A percentile compares a stretch with the other conserved stretches of the same genome.
phyloP scores from a whole-genome alignment of 2,329 filamentous ascomycete genomes.

The Fusarium fujikuroi region DNA sequence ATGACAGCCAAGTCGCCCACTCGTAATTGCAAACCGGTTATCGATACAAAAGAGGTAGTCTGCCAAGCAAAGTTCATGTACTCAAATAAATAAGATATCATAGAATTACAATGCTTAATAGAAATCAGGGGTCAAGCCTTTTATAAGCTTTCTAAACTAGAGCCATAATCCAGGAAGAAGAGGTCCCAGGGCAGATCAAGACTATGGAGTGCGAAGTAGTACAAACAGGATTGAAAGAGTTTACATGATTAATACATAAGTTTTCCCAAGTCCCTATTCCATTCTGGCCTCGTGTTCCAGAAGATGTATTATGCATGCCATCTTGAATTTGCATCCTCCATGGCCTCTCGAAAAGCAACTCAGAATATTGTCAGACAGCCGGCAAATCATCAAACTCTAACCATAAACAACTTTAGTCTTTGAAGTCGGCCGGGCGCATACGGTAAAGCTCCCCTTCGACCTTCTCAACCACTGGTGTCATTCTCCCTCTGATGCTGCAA shows the following conservation, averaged over 20 bases:
- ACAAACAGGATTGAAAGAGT: background rate
- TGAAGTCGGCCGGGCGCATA: background rate
- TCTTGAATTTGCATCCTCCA: fast-evolving
- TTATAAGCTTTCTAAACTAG: too few relatives aligned
- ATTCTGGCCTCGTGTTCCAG: background rate
- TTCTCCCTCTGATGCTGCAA: background rate
- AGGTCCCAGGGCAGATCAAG: fast-evolving
- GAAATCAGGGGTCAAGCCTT: background rate
- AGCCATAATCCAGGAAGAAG: background rate
- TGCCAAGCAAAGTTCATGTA: background rate
- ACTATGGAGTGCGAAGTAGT: background rate
- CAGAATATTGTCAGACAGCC: fast-evolving
- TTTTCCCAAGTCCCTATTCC: background rate
- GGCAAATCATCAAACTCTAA: fast-evolving
- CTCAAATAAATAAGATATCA: background rate
- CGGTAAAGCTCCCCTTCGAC: background rate
- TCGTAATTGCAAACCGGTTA: background rate
- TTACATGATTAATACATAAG: background rate
- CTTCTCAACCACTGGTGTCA: fast-evolving
- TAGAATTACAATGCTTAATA: fast-evolving
- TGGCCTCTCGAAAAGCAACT: too few relatives aligned
- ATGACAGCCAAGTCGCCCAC: background rate
- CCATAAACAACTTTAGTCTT: background rate
- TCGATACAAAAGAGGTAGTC: background rate
- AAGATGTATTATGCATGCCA: background rate